phyloP scores from a whole-genome alignment of 148 eudicot species.

The Rhododendron griersonianum region DNA sequence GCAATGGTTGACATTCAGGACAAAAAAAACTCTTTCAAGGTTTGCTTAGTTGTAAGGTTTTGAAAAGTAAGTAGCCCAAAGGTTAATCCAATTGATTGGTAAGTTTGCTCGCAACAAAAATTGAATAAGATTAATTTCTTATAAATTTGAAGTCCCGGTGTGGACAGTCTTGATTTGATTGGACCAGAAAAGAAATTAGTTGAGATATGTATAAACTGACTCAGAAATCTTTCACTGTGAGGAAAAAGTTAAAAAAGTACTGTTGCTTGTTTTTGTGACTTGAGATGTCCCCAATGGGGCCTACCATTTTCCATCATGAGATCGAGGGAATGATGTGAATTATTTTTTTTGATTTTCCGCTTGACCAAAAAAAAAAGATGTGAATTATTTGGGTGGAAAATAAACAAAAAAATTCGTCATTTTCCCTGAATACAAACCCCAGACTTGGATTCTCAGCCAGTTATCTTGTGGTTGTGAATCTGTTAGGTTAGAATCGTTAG shows the following conservation, averaged over 20 bases:
- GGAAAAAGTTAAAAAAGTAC: background rate
- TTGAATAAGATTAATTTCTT: too few relatives aligned
- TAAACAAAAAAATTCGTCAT: background rate
- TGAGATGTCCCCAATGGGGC: background rate
- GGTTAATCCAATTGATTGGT: too few relatives aligned
- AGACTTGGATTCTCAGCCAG: background rate
- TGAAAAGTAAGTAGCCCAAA: too few relatives aligned
- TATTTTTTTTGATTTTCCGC: too few relatives aligned
- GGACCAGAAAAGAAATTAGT: too few relatives aligned
- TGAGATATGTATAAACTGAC: too few relatives aligned
- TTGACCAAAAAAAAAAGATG: too few relatives aligned
- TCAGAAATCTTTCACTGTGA: too few relatives aligned
- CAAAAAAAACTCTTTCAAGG: background rate
- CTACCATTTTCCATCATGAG: background rate
- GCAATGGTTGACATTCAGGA: background rate
- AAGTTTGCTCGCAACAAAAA: too few relatives aligned
- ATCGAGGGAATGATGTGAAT: background rate
- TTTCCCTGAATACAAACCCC: conserved; percentile 2
- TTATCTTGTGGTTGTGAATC: background rate
- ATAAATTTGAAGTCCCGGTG: too few relatives aligned
- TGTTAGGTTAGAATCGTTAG: background rate
- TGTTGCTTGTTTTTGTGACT: background rate
- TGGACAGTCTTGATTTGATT: too few relatives aligned
- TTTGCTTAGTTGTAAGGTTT: background rate
- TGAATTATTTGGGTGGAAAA: conserved; percentile 7